Conservation (phyloP, 257 asterid genomes). For the Thymus quinquecostatus region DNA sequence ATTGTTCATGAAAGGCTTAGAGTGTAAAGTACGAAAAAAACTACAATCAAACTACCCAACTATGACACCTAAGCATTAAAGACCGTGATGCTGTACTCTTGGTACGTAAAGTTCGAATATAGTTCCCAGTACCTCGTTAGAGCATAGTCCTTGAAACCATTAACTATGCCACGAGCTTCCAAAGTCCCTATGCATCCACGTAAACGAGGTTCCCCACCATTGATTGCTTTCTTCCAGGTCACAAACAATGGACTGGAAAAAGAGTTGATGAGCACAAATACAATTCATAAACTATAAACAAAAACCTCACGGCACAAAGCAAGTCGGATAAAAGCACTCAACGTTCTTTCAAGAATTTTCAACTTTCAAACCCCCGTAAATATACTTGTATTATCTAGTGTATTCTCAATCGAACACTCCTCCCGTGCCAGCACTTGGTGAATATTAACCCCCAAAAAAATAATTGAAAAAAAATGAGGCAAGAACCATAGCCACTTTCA, state of each 20-base stretch:
- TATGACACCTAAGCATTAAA: constrained; percentile 1
- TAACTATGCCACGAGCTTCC: constrained; percentile 76
- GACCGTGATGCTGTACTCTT: neutral
- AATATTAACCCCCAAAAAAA: neutral
- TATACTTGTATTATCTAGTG: neutral
- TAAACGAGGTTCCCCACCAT: constrained; percentile 92
- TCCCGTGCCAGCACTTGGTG: neutral
- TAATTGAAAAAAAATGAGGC: neutral
- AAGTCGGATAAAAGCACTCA: constrained; percentile 3
- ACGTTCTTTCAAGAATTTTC: neutral
- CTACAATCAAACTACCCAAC: constrained; percentile 5
- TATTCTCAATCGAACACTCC: neutral
- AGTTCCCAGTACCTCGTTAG: constrained; percentile 64
- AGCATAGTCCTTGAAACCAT: constrained; percentile 92
- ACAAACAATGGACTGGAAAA: constrained; percentile 89
- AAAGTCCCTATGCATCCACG: constrained; percentile 99
- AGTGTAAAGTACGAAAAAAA: neutral
- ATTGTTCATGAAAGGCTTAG: constrained; percentile 1
- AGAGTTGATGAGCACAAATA: constrained; percentile 27
- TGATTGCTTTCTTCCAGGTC: constrained; percentile 90
- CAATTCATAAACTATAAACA: constrained; percentile 21
- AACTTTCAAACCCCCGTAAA: neutral
- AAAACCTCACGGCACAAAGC: constrained; percentile 17
- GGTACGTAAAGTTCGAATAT: constrained; percentile 21
- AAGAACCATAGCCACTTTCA: constrained; percentile 7